Evolutionary conservation across 106 monocot genomes (phyloP), one percentile per base, ranked within the genome.

Genomic region (Dendrobium catenatum): DNA sequence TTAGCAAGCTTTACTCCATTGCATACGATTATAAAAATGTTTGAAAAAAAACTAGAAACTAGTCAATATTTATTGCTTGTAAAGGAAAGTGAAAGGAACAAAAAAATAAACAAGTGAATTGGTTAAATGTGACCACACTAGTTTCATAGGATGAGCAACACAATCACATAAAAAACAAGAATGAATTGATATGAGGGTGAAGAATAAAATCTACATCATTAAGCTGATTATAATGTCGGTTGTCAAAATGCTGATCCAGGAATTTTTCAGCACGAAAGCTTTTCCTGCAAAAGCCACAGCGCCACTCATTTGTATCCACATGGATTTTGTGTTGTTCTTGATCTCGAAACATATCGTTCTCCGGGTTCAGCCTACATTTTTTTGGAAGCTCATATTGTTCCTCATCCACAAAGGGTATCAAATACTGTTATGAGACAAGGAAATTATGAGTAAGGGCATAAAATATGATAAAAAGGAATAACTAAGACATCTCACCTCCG

Each of bases 261-360:
- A 80, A 98, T 68, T 95, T 98, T 79, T 98, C 98, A 54, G 89
- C 94, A 68, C 84, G 86, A 73, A 98, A 98, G 74, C 85, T 88
- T 87, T 98, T 98, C 85, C 90, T 93, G 78, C 98, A 98, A 84
- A 91, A 95, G 37, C 89, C 91, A 82, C 98, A 98, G 2, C 88
- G 88, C 98, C 98, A 98, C 44, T 98, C 94, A 87, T 95, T 91
- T 81, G 84, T 54, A 79, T 98, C 94, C n/a, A 86, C 81, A 82
- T 91, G 89, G 77, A 93, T 75, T 85, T 98, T 98, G 84, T 95
- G 90, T 61, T 89, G 82, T 77, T 98, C 98, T 67, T 98, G 98
- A 83, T 95, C 98, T 42, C 98, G 91, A 83, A 95, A 95, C 94
- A 98, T 95, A 85, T 98, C 94, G 87, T 95, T 98, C 76, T 91